Base-by-base conservation (phyloP, 257 asterid genomes). In the Fraxinus pennsylvanica region DNA sequence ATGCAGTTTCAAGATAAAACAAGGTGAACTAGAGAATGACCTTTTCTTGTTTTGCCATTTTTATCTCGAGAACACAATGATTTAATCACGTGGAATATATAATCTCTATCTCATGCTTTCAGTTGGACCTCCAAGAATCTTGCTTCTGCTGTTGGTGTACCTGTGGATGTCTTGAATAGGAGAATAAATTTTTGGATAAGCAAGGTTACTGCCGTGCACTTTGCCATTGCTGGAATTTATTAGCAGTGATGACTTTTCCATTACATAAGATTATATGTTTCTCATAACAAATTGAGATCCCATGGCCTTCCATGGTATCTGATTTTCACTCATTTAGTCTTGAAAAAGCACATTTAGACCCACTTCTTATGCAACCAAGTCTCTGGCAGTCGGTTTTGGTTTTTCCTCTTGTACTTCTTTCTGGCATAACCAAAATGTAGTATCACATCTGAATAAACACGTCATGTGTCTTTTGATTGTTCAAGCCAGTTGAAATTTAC, bases 91-190 rank as follows among this genome's bases (percentile, higher is more conserved):
- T 63, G 79, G 9, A 36, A 66, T 73, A 35, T 75, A 43, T 73
- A 41, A 52, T 67, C 4, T 63, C 38, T 65, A 5, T 70, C 33
- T 68, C 74, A 61, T 78, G 43, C 81, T 79, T 83, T 72, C 88
- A 94, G 99, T 86, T 94, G 99, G 99, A 90, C 85, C 72, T 87
- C 97, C 82, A 88, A 85, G 84, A 78, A 87, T 82, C 99, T 94
- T 78, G 97, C 97, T 27, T 91, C 87, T 72, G 92, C 90, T 74
- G 90, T 92, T 81, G 98, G 98, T 47, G 92, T 92, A 71, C 94
- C 97, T 19, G 84, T 83, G 65, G 97, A 94, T 88, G 88, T 91
- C 81, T 83, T 94, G 86, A 87, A 84, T 68, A 84, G 94, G 87
- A 90, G 94, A 83, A 91, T 92, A 81, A 84, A 81, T 84, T 92